phyloP scores from a whole-genome alignment of 2,329 filamentous ascomycete species.

The Diaporthe nobilis region DNA sequence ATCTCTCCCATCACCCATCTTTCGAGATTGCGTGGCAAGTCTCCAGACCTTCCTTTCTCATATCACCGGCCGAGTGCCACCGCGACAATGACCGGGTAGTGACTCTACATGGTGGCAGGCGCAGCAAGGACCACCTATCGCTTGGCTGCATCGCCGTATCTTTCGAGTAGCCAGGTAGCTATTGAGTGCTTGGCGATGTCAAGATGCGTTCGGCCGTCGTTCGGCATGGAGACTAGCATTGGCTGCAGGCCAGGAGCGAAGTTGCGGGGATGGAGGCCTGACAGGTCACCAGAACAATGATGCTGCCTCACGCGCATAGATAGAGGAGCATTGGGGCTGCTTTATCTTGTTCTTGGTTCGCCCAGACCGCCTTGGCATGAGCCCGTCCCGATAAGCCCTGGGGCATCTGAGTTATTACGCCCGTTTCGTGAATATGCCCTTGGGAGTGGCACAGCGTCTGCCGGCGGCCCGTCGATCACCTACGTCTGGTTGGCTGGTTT shows the following conservation, averaged over 20 bases:
- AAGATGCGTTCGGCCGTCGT: constrained; percentile 13
- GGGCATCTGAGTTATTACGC: neutral
- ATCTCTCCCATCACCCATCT: neutral
- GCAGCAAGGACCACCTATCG: constrained; percentile 3
- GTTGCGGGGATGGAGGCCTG: neutral
- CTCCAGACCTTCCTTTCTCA: constrained; percentile 28
- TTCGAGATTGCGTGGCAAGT: neutral
- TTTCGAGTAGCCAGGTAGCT: neutral
- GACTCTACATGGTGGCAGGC: neutral
- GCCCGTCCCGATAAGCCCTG: constrained; percentile 7
- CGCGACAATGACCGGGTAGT: neutral
- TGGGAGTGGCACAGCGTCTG: constrained; percentile 6
- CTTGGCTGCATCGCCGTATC: neutral
- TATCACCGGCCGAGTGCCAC: neutral
- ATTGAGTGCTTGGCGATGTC: constrained; percentile 4
- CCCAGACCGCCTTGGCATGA: constrained; percentile 21
- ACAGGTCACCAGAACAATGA: constrained; percentile 1
- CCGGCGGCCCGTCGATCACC: neutral
- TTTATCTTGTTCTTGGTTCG: constrained; percentile 25
- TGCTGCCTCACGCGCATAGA: neutral
- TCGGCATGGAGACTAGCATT: constrained; percentile 8
- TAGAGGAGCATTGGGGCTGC: constrained; percentile 3
- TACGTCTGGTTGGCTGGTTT: constrained; percentile 7
- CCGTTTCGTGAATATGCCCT: neutral
- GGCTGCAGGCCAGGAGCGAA: neutral